Evolutionary conservation across 1,284 basidiomycete species (phyloP).

Genomic region (Chalciporus sp.): DNA sequence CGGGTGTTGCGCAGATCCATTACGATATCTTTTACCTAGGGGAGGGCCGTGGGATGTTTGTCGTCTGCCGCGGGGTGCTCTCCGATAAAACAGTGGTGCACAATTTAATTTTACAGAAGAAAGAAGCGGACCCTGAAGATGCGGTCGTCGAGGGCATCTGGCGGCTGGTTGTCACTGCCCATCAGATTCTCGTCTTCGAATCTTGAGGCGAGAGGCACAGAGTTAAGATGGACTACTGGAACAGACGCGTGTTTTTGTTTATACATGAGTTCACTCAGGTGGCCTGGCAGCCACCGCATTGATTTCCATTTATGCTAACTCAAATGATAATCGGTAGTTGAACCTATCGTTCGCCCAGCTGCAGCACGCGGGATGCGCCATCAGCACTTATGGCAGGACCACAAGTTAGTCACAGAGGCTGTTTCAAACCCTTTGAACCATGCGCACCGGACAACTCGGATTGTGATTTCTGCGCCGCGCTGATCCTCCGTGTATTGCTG

Average conservation of each 20-base stretch:
- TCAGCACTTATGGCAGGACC: too few relatives aligned
- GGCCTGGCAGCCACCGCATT: background rate
- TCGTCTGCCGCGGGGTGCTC: slow-evolving; percentile 22
- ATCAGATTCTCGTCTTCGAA: slow-evolving; percentile 35
- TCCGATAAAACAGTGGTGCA: slow-evolving; percentile 26
- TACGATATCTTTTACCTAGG: slow-evolving; percentile 38
- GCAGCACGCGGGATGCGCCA: background rate
- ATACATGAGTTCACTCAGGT: slow-evolving; percentile 9
- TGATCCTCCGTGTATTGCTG: background rate
- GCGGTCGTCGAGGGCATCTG: slow-evolving; percentile 30
- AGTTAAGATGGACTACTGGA: background rate
- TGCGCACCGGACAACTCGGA: background rate
- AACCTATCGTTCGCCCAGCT: background rate
- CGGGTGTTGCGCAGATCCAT: slow-evolving; percentile 15
- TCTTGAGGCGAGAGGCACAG: background rate
- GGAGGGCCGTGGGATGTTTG: slow-evolving; percentile 28
- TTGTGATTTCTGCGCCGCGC: background rate
- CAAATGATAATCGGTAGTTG: background rate
- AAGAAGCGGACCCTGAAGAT: slow-evolving; percentile 33
- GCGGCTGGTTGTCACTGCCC: slow-evolving; percentile 29
- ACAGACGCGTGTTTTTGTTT: background rate
- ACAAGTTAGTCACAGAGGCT: too few relatives aligned
- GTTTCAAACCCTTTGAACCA: too few relatives aligned
- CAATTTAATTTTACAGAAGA: slow-evolving; percentile 33
- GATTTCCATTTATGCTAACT: background rate